A percentile compares a stretch with the other conserved stretches of the same genome.
These are phyloP conservation scores for Antarctomyces pellizariae DNA, from an alignment of 495 filamentous ascomycete genomes.

Conservation along the genomic window DNA sequence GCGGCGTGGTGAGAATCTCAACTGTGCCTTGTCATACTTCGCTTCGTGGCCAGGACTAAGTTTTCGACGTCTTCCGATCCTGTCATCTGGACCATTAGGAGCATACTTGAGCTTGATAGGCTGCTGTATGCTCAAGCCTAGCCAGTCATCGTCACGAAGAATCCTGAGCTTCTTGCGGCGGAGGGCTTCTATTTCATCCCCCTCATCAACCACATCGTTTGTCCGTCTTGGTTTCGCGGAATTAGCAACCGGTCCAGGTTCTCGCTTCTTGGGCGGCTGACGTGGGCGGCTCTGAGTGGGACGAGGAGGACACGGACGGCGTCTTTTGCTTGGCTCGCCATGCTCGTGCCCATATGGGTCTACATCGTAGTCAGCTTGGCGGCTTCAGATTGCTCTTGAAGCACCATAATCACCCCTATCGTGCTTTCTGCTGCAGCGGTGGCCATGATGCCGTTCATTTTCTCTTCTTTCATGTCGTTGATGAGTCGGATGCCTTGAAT, in stretches of 20 bases:
- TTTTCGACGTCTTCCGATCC: conserved; percentile 8
- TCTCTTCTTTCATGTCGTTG: conserved; percentile 1
- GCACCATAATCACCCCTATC: no score
- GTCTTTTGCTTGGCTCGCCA: no score
- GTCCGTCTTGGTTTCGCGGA: no score
- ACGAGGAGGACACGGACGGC: no score
- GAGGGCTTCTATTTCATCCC: conserved; percentile 2
- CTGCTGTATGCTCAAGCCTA: conserved; percentile 7
- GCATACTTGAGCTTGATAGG: conserved; percentile 7
- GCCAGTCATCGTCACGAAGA: conserved; percentile 10
- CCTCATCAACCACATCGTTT: not conserved
- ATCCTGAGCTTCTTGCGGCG: conserved; percentile 8
- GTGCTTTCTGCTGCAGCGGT: conserved; percentile 2
- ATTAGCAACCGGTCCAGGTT: no score
- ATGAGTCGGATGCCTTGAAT: not conserved
- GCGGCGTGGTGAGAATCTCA: not conserved
- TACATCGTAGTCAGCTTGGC: no score
- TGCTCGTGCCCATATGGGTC: no score
- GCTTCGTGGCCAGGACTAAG: conserved; percentile 6
- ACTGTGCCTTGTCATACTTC: conserved; percentile 4
- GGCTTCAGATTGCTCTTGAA: no score
- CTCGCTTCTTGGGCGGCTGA: not conserved
- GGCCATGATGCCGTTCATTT: conserved; percentile 8
- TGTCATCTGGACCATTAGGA: conserved; percentile 4
- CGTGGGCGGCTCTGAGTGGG: conserved; percentile 1